Percentiles rank a stretch among this genome's conserved stretches.
These are phyloP conservation scores for Tolypocladium capitatum DNA, from an alignment of 2,329 filamentous ascomycete genomes.

Conservation along the genomic window DNA sequence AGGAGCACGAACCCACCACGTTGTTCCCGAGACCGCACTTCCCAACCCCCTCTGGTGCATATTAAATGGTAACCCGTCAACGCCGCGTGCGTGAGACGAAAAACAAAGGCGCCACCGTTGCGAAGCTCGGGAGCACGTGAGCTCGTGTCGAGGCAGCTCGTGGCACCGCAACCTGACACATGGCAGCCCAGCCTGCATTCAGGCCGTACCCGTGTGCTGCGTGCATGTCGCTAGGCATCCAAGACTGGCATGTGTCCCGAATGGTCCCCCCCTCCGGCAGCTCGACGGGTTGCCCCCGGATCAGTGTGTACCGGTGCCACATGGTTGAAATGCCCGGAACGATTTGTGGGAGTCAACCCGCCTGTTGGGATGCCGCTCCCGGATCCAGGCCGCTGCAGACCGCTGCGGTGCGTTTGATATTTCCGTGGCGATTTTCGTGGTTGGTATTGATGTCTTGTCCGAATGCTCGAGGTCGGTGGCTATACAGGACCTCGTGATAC, in stretches of 20 bases:
- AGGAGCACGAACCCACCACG: background rate
- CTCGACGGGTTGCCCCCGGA: background rate
- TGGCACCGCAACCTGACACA: conserved; percentile 1
- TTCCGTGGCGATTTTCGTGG: background rate
- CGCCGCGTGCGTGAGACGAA: background rate
- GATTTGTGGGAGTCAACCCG: background rate
- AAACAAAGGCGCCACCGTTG: background rate
- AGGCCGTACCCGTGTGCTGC: background rate
- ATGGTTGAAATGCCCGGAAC: background rate
- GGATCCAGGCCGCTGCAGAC: too few relatives aligned
- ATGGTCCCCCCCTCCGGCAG: background rate
- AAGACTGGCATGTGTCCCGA: conserved; percentile 3
- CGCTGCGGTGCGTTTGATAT: background rate
- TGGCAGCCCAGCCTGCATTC: background rate
- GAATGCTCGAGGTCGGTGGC: background rate
- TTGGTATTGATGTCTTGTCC: background rate
- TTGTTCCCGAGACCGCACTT: background rate
- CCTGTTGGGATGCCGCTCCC: background rate
- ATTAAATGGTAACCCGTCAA: background rate
- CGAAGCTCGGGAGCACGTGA: conserved; percentile 2
- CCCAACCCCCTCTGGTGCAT: background rate
- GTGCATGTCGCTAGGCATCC: background rate
- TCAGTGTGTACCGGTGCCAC: background rate
- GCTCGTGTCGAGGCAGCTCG: conserved; percentile 2
- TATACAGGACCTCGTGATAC: too few relatives aligned